Conservation (phyloP, 1,139 yeast genomes). For the Hansenula anomala region DNA sequence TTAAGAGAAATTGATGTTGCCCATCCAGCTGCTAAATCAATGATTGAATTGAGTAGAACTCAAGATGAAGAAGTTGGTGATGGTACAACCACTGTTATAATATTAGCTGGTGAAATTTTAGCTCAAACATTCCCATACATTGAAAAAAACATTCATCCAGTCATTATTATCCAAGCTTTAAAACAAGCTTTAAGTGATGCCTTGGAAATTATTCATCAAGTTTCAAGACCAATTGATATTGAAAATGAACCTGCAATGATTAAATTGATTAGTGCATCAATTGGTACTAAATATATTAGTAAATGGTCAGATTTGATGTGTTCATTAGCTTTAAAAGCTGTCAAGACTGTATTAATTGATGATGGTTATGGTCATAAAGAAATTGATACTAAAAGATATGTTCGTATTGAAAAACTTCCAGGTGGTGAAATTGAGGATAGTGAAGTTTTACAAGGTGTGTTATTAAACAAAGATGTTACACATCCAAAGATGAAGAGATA, state of each 20-base stretch:
- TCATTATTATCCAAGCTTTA: slow-evolving; percentile 88
- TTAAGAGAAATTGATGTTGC: slow-evolving; percentile 86
- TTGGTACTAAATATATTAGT: slow-evolving; percentile 92
- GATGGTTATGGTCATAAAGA: slow-evolving; percentile 68
- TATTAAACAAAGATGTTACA: slow-evolving; percentile 93
- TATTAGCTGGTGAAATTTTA: slow-evolving; percentile 91
- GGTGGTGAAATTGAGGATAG: slow-evolving; percentile 96
- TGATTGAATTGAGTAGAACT: slow-evolving; percentile 95
- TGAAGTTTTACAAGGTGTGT: slow-evolving; percentile 82
- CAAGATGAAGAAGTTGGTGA: slow-evolving; percentile 99
- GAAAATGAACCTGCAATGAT: slow-evolving; percentile 84
- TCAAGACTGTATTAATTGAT: slow-evolving; percentile 70
- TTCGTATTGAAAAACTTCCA: slow-evolving; percentile 90
- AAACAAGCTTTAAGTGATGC: slow-evolving; percentile 92
- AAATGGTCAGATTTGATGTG: slow-evolving; percentile 95
- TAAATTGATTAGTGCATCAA: slow-evolving; percentile 80
- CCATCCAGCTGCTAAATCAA: slow-evolving; percentile 98
- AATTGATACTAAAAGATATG: slow-evolving; percentile 90
- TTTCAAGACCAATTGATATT: slow-evolving; percentile 80
- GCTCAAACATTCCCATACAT: slow-evolving; percentile 92
- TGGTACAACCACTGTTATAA: slow-evolving; percentile 95
- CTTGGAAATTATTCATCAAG: slow-evolving; percentile 77
- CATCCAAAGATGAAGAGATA: slow-evolving; percentile 96
- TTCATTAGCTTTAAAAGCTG: slow-evolving; percentile 80
- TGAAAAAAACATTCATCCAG: slow-evolving; percentile 96